Base-by-base conservation (phyloP, 148 eudicot genomes). In the Spergularia bocconei region DNA sequence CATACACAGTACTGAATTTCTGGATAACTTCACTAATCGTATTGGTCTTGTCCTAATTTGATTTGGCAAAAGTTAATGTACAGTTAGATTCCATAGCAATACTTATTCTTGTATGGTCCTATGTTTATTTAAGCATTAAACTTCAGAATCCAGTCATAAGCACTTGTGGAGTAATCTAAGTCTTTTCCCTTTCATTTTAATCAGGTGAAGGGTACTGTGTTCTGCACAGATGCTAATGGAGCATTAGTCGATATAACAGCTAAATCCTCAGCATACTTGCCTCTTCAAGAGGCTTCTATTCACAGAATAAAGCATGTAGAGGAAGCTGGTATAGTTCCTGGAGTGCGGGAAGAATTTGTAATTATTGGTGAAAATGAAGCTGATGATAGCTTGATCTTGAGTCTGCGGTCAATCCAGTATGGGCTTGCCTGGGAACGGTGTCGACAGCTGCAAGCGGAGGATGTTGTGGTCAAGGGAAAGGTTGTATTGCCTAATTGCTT, bases 391-490 rank as follows among this genome's bases (percentile, higher is more conserved):
- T 85, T 94, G 78, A 83, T 90, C 74, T 81, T 94, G 83, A 94
- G 98, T 84, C 74, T 90, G 68, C 79, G 87, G 17, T 51, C 83
- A 15, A 85, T 86, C 69, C 98, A 94, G 85, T 86, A 87, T 78
- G 91, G 86, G 67, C 90, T 94, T 73, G 98, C 98, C 10, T 94
- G 98, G 98, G 98, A 94, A 79, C 81, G 98, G 29, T 94, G 98
- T 69, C 86, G 98, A 73, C 98, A 94, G 75, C 87, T 94, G 78
- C 97, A 90, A 89, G 91, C 92, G 61, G 98, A 91, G 82, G 98
- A 94, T 82, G 93, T 89, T 38, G 87, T 88, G 59, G 78, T 91
- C 72, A 94, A 88, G 91, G 97, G 97, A 21, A 90, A 87, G 92
- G 98, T 91, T 70, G 91, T 71, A 33, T 69, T 66, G 5, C 33